Base-by-base conservation (phyloP, 306 rosid genomes). In the Purshia tridentata region DNA sequence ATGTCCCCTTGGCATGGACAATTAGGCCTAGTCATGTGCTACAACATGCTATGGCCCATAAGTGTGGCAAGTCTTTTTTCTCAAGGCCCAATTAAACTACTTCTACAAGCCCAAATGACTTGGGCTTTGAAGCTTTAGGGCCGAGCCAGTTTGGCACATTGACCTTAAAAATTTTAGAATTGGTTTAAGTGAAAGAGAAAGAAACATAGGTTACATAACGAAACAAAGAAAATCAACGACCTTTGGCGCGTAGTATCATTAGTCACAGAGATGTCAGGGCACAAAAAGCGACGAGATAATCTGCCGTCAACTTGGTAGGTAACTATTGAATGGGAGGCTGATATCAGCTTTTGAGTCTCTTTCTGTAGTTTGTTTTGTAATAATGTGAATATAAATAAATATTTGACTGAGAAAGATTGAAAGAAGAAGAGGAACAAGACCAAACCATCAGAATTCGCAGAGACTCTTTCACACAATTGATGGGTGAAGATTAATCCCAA, bases 361-460 rank as follows among this genome's bases (percentile, higher is more conserved):
- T 9, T 22, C 35, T 29, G 51, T 4, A 37, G 40, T 69, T 14
- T 22, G 0, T 22, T 11, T 7, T 29, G 15, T n/a, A 6, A 16
- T 44, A 41, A 44, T n/a, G 2, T 41, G 8, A 8, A 4, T 16
- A 29, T 13, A 3, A 22, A 70, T 3, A 15, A 53, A 19, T 41
- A 39, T 63, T 53, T 0, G n/a, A 49, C 47, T 11, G 13, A 29
- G 18, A 37, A 57, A 41, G 40, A 19, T 7, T 29, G 35, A 29
- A 29, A 29, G 35, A 1, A 19, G 53, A 22, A 55, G 42, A 42
- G 13, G 44, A 19, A 3, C 14, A 55, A 13, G 3, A 49, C 11
- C 42, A 18, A 18, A 67, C 45, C 72, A 67, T 48, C 45, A 6
- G 45, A 66, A 58, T 58, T 58, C 64, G 12, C 35, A 58, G n/a